Evolutionary conservation across 805 yeast genomes (phyloP), one percentile per base, ranked within the genome.

Genomic region (Zygosaccharomyces bailii): DNA sequence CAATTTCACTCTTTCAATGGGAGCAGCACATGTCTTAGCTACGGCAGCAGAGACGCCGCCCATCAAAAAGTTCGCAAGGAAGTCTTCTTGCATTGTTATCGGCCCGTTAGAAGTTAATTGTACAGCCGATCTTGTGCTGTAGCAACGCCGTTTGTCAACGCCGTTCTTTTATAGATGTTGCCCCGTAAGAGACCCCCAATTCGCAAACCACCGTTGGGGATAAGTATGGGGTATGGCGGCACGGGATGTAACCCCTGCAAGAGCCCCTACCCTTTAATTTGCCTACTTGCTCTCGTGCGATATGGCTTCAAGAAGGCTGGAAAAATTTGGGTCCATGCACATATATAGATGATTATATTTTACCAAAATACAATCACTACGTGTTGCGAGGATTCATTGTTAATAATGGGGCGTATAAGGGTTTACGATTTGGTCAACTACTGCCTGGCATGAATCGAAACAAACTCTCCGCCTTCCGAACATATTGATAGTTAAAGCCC

Each of bases 31-130:
- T 56, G 96, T 87, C 81, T 86, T 86, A 59, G 95, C 83, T 76
- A 86, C 88, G 67, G 96, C 96, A 76, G 96, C 96, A 75, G 96
- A 86, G 60, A 88, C 89, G 85, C 96, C 96, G 73, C 96, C 96
- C 96, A 88, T 86, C 73, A 85, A 63, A 80, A 85, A 85, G 68
- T 79, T 83, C 63, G 73, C 63, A 59, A 74, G 20, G 40, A 37
- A 37, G 30, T 37, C 40, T 25, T 37, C 25, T 11, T 37, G 40
- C 40, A 37, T 37, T 5, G 8, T n/a, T n/a, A 27, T 16, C 13
- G 31, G 31, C 13, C 11, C 6, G 31, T 27, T 27, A 7, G 14
- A 21, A 9, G 9, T 21, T 21, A 9, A 5, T 16, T 8, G 31
- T 27, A 7, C 31, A n/a, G 31, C 14, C 31, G 6, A 6, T n/a